Percentiles rank a stretch among this genome's conserved stretches.
Evolutionary conservation across 2,329 filamentous ascomycete genomes (phyloP).

Genomic region (Cordyceps pruinosa): DNA sequence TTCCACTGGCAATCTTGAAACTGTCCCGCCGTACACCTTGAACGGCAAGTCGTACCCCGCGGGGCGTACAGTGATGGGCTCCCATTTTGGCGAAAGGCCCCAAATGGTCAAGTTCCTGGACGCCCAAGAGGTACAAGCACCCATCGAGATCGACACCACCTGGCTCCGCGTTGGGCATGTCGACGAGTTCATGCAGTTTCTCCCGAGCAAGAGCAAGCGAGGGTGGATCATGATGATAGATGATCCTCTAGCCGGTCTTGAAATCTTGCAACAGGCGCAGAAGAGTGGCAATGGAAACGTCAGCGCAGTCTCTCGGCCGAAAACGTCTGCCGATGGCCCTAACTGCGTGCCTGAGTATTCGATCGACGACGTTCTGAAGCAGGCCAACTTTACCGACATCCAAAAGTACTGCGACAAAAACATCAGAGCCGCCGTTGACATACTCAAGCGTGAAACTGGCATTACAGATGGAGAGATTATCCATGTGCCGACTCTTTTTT

Average conservation of each 20-base stretch:
- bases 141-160: conserved; percentile 25
- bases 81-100: conserved; percentile 9
- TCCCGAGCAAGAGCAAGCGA: conserved; percentile 19
- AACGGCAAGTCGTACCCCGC: conserved; percentile 3
- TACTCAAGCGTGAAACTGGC: conserved; percentile 20
- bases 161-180: conserved; percentile 24
- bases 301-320: conserved; percentile 16
- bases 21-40: neutral
- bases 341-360: conserved; percentile 14
- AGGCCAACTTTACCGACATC: conserved; percentile 6
- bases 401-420: conserved; percentile 14
- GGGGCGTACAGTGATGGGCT: neutral
- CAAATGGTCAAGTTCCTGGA: conserved; percentile 23
- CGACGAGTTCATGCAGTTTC: conserved; percentile 25
- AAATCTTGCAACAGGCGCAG: conserved; percentile 16
- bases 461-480: conserved; percentile 19
- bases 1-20: conserved; percentile 6
- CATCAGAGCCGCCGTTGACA: conserved; percentile 19
- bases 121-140: conserved; percentile 29
- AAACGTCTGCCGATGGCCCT: neutral
- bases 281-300: conserved; percentile 15
- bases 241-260: conserved; percentile 18
- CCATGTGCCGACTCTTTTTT: conserved; percentile 18
- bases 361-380: conserved; percentile 16
- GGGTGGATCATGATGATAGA: conserved; percentile 22